A percentile compares a stretch with the other conserved stretches of the same genome.
These are phyloP conservation scores for Chalaropsis ovoidea DNA, from an alignment of 2,329 filamentous ascomycete genomes.

Conservation along the genomic window DNA sequence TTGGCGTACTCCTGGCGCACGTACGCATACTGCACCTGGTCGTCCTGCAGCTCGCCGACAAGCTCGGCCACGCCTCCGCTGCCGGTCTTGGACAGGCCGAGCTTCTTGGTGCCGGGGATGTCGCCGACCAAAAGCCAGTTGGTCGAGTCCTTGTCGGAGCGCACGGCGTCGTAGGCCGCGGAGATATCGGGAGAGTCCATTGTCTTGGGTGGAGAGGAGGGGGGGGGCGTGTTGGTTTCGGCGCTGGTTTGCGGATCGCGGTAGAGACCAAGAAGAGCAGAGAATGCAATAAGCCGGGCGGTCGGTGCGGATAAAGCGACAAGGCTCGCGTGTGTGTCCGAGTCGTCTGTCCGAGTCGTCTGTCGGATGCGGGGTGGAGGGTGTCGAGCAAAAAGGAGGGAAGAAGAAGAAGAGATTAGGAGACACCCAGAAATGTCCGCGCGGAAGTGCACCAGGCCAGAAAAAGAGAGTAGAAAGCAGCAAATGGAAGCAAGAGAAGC, in stretches of 20 bases:
- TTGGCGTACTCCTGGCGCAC: constrained; percentile 59
- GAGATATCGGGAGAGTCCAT: constrained; percentile 49
- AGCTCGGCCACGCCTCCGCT: constrained; percentile 52
- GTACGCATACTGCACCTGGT: constrained; percentile 56
- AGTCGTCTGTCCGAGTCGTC: background rate
- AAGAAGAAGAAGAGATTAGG: background rate
- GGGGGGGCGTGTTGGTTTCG: background rate
- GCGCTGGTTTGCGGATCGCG: background rate
- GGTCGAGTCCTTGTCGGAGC: constrained; percentile 53
- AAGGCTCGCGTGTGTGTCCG: background rate
- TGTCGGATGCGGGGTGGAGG: background rate
- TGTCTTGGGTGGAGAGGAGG: background rate
- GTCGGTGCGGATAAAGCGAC: background rate
- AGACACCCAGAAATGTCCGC: background rate
- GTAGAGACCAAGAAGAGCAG: background rate
- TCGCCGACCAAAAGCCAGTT: constrained; percentile 61
- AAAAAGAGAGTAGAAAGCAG: background rate
- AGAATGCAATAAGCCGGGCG: background rate
- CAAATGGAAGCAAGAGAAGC: background rate
- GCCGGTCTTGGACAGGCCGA: constrained; percentile 48
- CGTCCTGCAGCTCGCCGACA: constrained; percentile 45
- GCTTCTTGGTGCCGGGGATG: constrained; percentile 45
- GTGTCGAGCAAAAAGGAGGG: background rate
- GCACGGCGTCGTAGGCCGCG: constrained; percentile 56
- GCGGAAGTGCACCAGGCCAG: background rate